Percentiles rank a stretch among this genome's conserved stretches.
phyloP scores from a whole-genome alignment of 139 green algal species.

The Penium margaritaceum region DNA sequence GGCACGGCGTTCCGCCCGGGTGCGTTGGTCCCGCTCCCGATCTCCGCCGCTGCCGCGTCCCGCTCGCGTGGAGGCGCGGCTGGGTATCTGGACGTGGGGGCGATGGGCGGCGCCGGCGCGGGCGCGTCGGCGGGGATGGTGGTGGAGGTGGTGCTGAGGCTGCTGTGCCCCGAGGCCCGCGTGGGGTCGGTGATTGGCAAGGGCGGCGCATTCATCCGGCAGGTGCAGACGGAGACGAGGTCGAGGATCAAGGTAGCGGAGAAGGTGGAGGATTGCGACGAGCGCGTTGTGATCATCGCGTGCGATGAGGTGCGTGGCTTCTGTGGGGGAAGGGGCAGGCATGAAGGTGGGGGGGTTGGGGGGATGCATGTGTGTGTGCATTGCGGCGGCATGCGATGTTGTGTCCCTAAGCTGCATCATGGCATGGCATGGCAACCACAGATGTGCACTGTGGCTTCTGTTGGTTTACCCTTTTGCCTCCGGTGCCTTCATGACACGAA shows the following conservation, averaged over 20 bases:
- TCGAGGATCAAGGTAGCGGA: constrained; percentile 46
- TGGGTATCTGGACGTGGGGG: no score
- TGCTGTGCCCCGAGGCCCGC: constrained; percentile 18
- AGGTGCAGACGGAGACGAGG: constrained; percentile 45
- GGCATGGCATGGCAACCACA: no score
- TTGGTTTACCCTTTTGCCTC: no score
- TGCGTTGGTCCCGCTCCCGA: no score
- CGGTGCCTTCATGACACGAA: no score
- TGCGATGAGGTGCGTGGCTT: constrained; percentile 2
- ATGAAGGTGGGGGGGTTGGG: background rate
- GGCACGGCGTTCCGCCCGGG: no score
- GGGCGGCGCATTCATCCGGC: constrained; percentile 38
- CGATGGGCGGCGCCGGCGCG: background rate
- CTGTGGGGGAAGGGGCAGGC: background rate
- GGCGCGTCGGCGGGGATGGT: background rate
- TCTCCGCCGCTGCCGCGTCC: no score
- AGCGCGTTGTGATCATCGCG: constrained; percentile 44
- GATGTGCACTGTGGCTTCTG: no score
- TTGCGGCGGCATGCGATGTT: no score
- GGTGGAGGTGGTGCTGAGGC: constrained; percentile 31
- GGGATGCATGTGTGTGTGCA: no score
- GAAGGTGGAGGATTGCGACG: constrained; percentile 17
- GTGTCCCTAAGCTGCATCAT: no score
- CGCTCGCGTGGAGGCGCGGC: no score
- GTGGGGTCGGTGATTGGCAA: constrained; percentile 49